Evolutionary conservation across 306 rosid genomes (phyloP), one percentile per base, ranked within the genome.

Genomic region (Pterocarpus macrocarpus): DNA sequence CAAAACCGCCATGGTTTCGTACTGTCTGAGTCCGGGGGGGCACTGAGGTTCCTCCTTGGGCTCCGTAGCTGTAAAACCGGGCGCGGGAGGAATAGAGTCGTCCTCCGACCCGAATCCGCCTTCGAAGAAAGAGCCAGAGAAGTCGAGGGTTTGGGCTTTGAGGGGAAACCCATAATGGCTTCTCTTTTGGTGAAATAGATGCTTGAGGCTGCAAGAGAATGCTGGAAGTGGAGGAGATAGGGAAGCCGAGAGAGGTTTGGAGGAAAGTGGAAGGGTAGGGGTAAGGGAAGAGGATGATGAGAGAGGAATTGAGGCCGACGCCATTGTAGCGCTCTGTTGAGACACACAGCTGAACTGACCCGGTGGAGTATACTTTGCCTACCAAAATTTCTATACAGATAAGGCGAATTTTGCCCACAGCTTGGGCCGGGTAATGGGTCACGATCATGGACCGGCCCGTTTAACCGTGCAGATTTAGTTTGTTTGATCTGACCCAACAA

Each of bases 31-130:
- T 53, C 97, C 92, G 12, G 94, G 94, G 1, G 94, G 97, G 81
- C 97, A 92, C 13, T 85, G 84, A 0, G 96, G 96, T 82, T 92
- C 98, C 86, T 93, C 97, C 87, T 91, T 95, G 6, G 93, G 97
- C 85, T 95, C 99, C 45, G 86, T 76, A 53, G 89, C 84, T 0
- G 88, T 74, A 2, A 86, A 58, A 2, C 87, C 91, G 57, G 85
- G 41, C 16, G 87, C 92, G 6, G 90, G 79, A 36, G 87, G 43
- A 14, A 82, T 38, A 13, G 91, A 84, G 67, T 95, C 96, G 1
- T 88, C 96, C 35, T 85, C 93, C 0, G 96, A 87, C 36, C 92
- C 90, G 30, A 93, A 86, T 22, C 97, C 98, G 0, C 91, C 94
- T 73, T 87, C 91, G 39, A 95, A 93, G 82, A 91, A 88, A 0